phyloP scores from a whole-genome alignment of 1,139 yeast species.

The Diutina scorzettiae region DNA sequence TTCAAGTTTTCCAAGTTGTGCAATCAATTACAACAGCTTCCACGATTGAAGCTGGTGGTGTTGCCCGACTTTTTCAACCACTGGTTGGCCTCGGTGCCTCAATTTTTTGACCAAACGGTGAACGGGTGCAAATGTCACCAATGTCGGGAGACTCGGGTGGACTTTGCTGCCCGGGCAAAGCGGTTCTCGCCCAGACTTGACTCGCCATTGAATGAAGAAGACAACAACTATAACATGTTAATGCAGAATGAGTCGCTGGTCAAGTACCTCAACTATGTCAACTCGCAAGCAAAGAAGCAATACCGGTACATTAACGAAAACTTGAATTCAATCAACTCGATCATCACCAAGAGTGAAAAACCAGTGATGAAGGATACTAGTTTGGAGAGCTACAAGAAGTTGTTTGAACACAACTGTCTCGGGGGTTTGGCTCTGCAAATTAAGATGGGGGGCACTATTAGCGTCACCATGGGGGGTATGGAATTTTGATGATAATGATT shows the following conservation, averaged over 20 bases:
- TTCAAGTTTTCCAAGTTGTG: conserved; percentile 9
- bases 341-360: conserved; percentile 13
- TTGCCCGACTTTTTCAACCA: conserved; percentile 19
- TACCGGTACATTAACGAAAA: conserved; percentile 13
- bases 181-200: conserved; percentile 12
- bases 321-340: conserved; percentile 14
- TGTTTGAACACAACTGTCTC: conserved; percentile 6
- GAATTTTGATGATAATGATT: background rate
- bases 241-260: conserved; percentile 10
- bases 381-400: conserved; percentile 6
- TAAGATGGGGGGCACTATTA: background rate
- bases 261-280: conserved; percentile 14
- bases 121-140: conserved; percentile 12
- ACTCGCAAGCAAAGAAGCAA: conserved; percentile 14
- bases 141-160: conserved; percentile 12
- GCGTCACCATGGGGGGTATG: conserved; percentile 5
- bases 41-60: conserved; percentile 11
- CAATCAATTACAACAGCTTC: conserved; percentile 8
- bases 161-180: conserved; percentile 12
- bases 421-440: conserved; percentile 1
- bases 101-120: conserved; percentile 8
- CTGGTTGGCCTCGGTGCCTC: conserved; percentile 14
- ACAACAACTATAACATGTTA: conserved; percentile 6
- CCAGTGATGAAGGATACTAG: conserved; percentile 9
- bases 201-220: conserved; percentile 11